These are phyloP conservation scores for Nakazawaea populi DNA, from an alignment of 805 yeast species.

Conservation along the genomic window DNA sequence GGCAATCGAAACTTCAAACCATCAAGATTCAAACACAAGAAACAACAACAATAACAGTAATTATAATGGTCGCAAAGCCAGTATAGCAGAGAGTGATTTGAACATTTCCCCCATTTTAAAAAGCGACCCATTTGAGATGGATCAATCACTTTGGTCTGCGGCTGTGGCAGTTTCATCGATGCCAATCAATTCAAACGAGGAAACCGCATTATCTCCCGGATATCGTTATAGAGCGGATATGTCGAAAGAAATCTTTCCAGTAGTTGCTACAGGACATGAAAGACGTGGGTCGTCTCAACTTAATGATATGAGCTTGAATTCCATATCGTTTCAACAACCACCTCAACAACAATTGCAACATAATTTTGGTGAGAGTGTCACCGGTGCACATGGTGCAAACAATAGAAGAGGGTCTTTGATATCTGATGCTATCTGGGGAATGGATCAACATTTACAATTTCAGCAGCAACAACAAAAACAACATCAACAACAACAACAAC, in stretches of 20 bases:
- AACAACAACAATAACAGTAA: too few species aligned
- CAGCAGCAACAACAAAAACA: neutral
- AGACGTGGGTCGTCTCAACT: neutral
- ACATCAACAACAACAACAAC: neutral
- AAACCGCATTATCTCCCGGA: neutral
- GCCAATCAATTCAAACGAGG: neutral
- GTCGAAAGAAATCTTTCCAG: slow-evolving; percentile 2
- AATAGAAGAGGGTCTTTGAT: slow-evolving; percentile 17
- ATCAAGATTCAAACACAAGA: neutral
- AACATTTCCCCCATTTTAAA: slow-evolving; percentile 7
- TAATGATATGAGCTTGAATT: slow-evolving; percentile 2
- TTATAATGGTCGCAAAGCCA: neutral
- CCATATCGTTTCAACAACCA: slow-evolving; percentile 1
- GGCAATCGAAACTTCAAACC: slow-evolving; percentile 6
- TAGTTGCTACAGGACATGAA: neutral
- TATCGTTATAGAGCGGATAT: neutral
- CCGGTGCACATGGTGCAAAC: slow-evolving; percentile 8
- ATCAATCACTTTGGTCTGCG: slow-evolving; percentile 9
- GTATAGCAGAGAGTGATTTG: slow-evolving; percentile 7
- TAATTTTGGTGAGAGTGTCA: neutral
- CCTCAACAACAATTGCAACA: neutral
- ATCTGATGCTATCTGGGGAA: slow-evolving; percentile 16
- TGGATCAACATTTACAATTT: neutral
- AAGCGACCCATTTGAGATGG: slow-evolving; percentile 9
- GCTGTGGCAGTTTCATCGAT: neutral